phyloP scores from a whole-genome alignment of 164 flowering plant genomes.

The Sedum album region DNA sequence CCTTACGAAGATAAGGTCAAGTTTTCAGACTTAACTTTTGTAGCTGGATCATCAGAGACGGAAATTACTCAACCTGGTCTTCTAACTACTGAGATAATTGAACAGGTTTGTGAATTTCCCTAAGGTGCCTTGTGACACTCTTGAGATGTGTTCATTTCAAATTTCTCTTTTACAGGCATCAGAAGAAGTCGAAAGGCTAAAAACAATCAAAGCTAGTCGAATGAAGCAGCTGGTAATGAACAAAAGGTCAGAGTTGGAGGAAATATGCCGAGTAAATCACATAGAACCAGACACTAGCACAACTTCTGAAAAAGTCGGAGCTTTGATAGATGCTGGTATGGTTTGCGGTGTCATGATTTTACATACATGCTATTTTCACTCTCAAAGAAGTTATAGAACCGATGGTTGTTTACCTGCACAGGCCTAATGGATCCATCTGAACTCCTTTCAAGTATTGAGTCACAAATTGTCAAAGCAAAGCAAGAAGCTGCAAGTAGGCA shows the following conservation, averaged over 20 bases:
- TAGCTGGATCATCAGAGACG: constrained; percentile 41
- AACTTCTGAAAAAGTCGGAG: constrained; percentile 69
- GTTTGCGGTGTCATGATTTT: background rate
- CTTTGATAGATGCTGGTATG: constrained; percentile 85
- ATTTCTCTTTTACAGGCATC: constrained; percentile 43
- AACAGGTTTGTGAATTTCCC: constrained; percentile 41
- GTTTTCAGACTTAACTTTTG: constrained; percentile 33
- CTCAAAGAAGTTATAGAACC: background rate
- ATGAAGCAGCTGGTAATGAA: constrained; percentile 90
- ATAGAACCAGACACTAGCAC: constrained; percentile 83
- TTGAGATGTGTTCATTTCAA: background rate
- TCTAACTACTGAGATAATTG: constrained; percentile 63
- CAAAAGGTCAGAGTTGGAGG: constrained; percentile 78
- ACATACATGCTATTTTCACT: background rate
- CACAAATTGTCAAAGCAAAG: constrained; percentile 56
- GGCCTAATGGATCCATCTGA: constrained; percentile 89
- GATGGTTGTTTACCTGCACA: constrained; percentile 18
- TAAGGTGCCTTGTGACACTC: background rate
- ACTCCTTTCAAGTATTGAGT: constrained; percentile 76
- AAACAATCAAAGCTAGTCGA: constrained; percentile 77
- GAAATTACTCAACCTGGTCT: constrained; percentile 50
- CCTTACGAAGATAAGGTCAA: constrained; percentile 45
- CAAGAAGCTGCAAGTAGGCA: constrained; percentile 66
- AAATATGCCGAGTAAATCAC: constrained; percentile 60
- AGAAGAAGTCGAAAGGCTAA: constrained; percentile 69